Evolutionary conservation across 208 protist genomes (phyloP), one percentile per base, ranked within the genome.

Genomic region (Lotmaria passim): DNA sequence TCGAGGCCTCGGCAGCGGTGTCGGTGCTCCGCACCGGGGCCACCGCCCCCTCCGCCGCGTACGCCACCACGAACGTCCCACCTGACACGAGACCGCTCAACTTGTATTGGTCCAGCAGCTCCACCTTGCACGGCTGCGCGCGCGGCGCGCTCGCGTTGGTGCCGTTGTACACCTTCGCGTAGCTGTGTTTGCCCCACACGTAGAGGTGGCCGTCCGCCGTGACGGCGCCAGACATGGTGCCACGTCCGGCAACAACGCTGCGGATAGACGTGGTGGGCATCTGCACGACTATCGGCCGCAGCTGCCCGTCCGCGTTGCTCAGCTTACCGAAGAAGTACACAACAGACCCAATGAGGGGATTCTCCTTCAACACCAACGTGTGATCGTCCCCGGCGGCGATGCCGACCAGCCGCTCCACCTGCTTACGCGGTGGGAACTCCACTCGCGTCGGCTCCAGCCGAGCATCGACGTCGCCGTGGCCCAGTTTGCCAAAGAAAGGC

Each of bases 261-360:
- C 55, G 67, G 28, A 92, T 51, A 12, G 33, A 51, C 17, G 74
- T 64, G 6, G 69, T 75, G 26, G 80, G 73, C 14, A 90, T 26
- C 43, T 75, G 73, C 21, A 92, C 51, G 36, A 92, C 69, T 19
- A 55, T 73, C 28, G 90, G 87, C 38, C 48, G 66, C 55, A 85
- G 70, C 74, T 90, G 85, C 0, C 81, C 82, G 50, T 93, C 87
- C 11, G 59, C 64, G 61, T 85, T 86, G 68, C 62, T 85, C 28
- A 86, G 74, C 47, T 81, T 77, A 21, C 90, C 90, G 72, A 92
- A 95, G 61, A 86, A 85, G 69, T 95, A 95, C 53, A 95, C 74
- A 15, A 90, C 67, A 19, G 87, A 81, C 24, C 85, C 87, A 10
- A 90, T 78, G 7, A 78, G 71, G 1, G 74, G 51, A 56, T 83